Conservation (phyloP, 2,329 filamentous ascomycete species). For the Zymoseptoria pseudotritici region DNA sequence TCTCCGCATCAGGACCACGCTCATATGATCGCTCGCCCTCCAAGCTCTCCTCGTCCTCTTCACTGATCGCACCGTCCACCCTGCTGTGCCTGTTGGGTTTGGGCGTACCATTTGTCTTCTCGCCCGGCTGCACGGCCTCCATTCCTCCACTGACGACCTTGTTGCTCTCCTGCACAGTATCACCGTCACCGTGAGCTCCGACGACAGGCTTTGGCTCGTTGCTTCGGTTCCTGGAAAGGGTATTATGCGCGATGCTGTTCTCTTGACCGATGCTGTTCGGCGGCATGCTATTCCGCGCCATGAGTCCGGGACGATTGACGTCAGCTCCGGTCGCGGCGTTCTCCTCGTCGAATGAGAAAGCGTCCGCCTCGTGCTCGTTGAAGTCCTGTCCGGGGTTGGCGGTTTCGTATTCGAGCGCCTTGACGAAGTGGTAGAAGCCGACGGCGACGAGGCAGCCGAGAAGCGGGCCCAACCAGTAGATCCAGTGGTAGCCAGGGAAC, state of each 20-base stretch:
- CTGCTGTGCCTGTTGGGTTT: neutral
- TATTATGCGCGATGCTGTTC: neutral
- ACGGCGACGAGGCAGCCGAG: constrained; percentile 41
- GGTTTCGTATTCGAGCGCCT: constrained; percentile 44
- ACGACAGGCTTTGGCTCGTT: neutral
- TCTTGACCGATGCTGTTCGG: neutral
- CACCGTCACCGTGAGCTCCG: neutral
- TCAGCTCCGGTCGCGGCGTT: constrained; percentile 18
- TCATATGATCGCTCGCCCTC: neutral
- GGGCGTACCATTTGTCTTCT: neutral
- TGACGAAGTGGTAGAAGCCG: constrained; percentile 44
- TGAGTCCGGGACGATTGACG: neutral
- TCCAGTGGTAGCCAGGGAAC: constrained; percentile 43
- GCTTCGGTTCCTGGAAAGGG: neutral
- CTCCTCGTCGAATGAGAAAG: constrained; percentile 31
- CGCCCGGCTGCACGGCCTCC: neutral
- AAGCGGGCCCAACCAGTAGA: constrained; percentile 45
- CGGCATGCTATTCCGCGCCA: neutral
- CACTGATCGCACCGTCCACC: neutral
- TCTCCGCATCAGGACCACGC: neutral
- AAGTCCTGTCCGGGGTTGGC: constrained; percentile 43
- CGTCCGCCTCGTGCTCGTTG: constrained; percentile 36
- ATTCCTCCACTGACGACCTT: neutral
- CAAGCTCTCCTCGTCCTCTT: neutral
- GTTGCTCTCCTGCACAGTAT: neutral